phyloP scores from a whole-genome alignment of 73 alveolate species.

The Paramecium bursaria region DNA sequence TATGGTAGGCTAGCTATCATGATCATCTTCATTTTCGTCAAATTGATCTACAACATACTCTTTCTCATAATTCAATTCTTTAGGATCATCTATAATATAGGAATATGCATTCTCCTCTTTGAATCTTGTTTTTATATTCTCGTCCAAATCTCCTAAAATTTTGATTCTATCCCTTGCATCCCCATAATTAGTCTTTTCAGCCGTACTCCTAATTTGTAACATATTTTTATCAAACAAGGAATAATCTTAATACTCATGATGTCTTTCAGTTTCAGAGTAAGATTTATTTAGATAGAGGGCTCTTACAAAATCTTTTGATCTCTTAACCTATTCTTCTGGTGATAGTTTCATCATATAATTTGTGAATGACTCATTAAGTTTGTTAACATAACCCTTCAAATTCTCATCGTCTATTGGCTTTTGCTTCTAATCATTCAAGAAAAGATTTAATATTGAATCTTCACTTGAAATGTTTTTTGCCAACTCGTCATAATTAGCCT shows the following conservation, averaged over 20 bases:
- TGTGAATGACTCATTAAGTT: no score
- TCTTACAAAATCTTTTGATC: slow-evolving; percentile 27
- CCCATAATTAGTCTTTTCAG: background rate
- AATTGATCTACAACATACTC: background rate
- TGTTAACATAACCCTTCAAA: no score
- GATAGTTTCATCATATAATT: background rate
- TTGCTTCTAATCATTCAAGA: no score
- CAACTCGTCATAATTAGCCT: no score
- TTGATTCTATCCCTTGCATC: background rate
- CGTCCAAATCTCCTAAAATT: slow-evolving; percentile 44
- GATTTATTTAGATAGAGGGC: background rate
- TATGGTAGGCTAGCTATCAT: slow-evolving; percentile 24
- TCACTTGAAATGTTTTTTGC: no score
- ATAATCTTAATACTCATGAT: slow-evolving; percentile 44
- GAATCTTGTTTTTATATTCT: background rate
- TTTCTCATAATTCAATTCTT: no score
- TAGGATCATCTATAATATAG: slow-evolving; percentile 24
- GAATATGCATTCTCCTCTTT: slow-evolving; percentile 14
- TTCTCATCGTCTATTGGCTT: no score
- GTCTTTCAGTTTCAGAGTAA: background rate
- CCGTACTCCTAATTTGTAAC: background rate
- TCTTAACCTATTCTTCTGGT: slow-evolving; percentile 44
- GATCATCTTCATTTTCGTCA: background rate
- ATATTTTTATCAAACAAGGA: slow-evolving; percentile 49
- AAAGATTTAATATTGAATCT: no score